These are phyloP conservation scores for Rhodomyrtus psidioides DNA, from an alignment of 441 rosid species.

Conservation along the genomic window DNA sequence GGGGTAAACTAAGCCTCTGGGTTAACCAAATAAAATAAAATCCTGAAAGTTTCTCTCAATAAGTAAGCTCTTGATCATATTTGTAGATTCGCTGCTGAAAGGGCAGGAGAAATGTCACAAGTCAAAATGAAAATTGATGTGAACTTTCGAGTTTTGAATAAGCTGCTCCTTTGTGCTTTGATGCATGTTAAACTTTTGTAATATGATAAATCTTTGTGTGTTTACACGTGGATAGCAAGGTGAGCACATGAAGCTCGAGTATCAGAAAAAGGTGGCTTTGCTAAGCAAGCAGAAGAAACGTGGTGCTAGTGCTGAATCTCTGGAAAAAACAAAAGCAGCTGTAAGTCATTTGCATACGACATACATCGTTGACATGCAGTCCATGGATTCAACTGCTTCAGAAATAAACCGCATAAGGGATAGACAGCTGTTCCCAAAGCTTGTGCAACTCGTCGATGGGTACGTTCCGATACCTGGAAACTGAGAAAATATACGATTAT, in stretches of 20 bases:
- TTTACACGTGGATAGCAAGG: slow-evolving; percentile 34
- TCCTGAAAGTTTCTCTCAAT: background rate
- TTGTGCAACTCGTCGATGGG: slow-evolving; percentile 43
- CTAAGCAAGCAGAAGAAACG: slow-evolving; percentile 53
- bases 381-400: slow-evolving; percentile 62
- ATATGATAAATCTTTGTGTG: background rate
- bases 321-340: slow-evolving; percentile 67
- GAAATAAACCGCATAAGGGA: slow-evolving; percentile 62
- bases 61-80: background rate
- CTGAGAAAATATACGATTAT: background rate
- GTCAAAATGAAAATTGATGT: background rate
- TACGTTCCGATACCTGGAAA: slow-evolving; percentile 8
- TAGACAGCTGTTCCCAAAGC: slow-evolving; percentile 53
- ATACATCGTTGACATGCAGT: slow-evolving; percentile 71
- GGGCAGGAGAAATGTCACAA: background rate
- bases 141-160: background rate
- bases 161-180: background rate
- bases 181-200: background rate
- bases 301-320: slow-evolving; percentile 40
- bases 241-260: slow-evolving; percentile 65
- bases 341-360: slow-evolving; percentile 61
- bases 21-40: background rate
- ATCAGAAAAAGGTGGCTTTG: slow-evolving; percentile 48
- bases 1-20: background rate
- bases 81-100: background rate